Evolutionary conservation across 768 basidiomycete genomes (phyloP), one percentile per base, ranked within the genome.

Genomic region (Hebeloma cylindrosporum): DNA sequence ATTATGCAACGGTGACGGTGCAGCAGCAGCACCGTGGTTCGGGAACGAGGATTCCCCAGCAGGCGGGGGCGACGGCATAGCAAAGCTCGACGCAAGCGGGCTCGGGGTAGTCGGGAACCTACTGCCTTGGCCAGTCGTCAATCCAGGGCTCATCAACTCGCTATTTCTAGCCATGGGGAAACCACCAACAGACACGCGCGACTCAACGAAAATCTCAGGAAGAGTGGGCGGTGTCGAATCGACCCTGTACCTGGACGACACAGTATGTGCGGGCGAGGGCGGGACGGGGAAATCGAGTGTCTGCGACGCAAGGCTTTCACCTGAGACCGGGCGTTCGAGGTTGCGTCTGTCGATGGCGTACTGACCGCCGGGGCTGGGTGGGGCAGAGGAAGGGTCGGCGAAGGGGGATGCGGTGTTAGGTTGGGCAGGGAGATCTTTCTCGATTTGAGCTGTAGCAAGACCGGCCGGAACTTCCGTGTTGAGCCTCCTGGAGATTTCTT

Each of bases 401-500:
- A 64, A 65, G 6, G 63, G 70, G 7, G 63, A 64, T 16, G 23
- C 9, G 4, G 43, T 34, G 11, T 31, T 23, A 6, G 9, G 28
- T 13, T 39, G 36, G 13, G 62, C 48, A 4, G 63, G 61, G 1
- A 60, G 43, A 36, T 61, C 56, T 27, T 57, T 51, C 13, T 60
- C 58, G 16, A 59, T 49, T 5, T 48, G 45, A 3, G 66, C 63
- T 7, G 65, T 68, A 23, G 54, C 48, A 20, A 72, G 50, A 21
- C 67, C 70, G 28, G 43, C 51, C 4, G 73, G 71, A 7, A 67
- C 62, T 11, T 70, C 62, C 4, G 65, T 57, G 45, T 79, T 74
- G 29, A 89, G 61, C 14, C 68, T 75, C 53, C 74, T 70, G 4
- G 82, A 78, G 43, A 88, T 87, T 54, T 83, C 85, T 14, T 72